Evolutionary conservation across 2,329 filamentous ascomycete genomes (phyloP).

Genomic region (Orbilia quercus): DNA sequence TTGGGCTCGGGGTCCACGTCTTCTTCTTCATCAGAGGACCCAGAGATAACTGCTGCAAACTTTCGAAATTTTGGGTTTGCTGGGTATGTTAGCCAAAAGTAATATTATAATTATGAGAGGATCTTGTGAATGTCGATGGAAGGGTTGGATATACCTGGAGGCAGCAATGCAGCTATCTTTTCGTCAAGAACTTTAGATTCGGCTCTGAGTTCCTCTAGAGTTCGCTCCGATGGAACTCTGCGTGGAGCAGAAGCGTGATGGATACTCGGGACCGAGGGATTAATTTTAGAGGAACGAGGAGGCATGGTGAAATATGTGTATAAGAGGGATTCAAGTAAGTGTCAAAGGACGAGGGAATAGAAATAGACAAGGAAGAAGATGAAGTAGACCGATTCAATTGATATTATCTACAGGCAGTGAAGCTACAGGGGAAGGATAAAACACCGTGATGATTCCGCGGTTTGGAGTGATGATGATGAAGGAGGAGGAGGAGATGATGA

Average conservation of each 20-base stretch:
- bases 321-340: background rate
- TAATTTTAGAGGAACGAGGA: background rate
- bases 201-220: constrained; percentile 5
- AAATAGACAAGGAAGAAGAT: background rate
- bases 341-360: background rate
- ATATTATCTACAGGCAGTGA: constrained; percentile 9
- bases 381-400: constrained; percentile 1
- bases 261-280: background rate
- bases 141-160: background rate
- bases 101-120: background rate
- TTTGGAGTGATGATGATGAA: constrained; percentile 7
- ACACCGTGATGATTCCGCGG: background rate
- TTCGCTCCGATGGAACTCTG: background rate
- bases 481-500: constrained; percentile 1
- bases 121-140: background rate
- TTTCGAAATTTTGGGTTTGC: background rate
- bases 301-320: constrained; percentile 8
- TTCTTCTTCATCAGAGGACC: constrained; percentile 1
- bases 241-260: background rate
- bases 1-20: constrained; percentile 1
- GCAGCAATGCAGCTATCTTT: constrained; percentile 9
- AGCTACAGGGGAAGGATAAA: background rate
- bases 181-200: constrained; percentile 14
- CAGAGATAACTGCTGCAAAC: background rate
- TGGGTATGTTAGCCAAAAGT: background rate